A percentile compares a stretch with the other conserved stretches of the same genome.
Conservation (phyloP, 495 filamentous ascomycete species). For the Aspergillus nidulans region DNA sequence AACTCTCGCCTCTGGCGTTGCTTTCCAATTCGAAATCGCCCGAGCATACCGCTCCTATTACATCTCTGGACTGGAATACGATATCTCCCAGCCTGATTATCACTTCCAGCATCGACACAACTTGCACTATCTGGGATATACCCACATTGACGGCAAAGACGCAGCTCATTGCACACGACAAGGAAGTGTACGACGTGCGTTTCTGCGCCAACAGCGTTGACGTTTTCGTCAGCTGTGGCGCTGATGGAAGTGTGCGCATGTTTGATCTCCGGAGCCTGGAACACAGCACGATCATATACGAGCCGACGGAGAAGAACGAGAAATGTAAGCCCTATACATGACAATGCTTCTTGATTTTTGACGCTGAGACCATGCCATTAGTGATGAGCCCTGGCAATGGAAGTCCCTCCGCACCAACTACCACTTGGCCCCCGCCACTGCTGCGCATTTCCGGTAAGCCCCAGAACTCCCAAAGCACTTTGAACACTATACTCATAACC, state of each 20-base stretch:
- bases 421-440: slow-evolving; percentile 77
- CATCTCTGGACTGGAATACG: slow-evolving; percentile 96
- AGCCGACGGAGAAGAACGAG: slow-evolving; percentile 85
- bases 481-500: slow-evolving; percentile 9
- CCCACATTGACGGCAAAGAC: slow-evolving; percentile 97
- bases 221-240: slow-evolving; percentile 96
- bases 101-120: slow-evolving; percentile 97
- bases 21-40: slow-evolving; percentile 97
- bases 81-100: slow-evolving; percentile 95
- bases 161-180: slow-evolving; percentile 97
- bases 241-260: slow-evolving; percentile 97
- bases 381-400: slow-evolving; percentile 52
- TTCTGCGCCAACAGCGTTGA: slow-evolving; percentile 96
- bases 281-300: slow-evolving; percentile 98
- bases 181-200: slow-evolving; percentile 96
- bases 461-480: neutral
- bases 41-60: slow-evolving; percentile 94
- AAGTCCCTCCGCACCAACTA: slow-evolving; percentile 62
- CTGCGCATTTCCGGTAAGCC: slow-evolving; percentile 68
- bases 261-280: slow-evolving; percentile 96
- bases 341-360: neutral
- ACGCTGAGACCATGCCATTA: neutral
- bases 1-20: slow-evolving; percentile 88
- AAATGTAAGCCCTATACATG: slow-evolving; percentile 53
- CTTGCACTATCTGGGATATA: slow-evolving; percentile 99